Evolutionary conservation across 2,329 filamentous ascomycete species (phyloP).

Genomic region (Hypoxylon sp.): DNA sequence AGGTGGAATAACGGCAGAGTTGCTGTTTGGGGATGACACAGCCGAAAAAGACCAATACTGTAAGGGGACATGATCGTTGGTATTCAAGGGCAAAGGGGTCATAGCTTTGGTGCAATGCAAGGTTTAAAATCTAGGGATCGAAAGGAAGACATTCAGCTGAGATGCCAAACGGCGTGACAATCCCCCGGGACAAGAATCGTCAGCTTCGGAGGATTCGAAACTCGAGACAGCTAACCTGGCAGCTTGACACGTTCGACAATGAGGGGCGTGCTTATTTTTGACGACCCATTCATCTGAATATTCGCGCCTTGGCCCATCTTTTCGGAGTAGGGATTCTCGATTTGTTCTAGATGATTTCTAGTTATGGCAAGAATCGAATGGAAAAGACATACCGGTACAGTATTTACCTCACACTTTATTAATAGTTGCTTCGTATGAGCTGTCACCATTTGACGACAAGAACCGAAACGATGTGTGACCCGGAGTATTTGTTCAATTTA

Average conservation of each 20-base stretch:
- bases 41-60: constrained; percentile 32
- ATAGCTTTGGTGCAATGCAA: constrained; percentile 9
- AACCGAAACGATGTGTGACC: not conserved
- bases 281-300: not conserved
- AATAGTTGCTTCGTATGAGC: not conserved
- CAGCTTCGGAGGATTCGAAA: constrained; percentile 17
- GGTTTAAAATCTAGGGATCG: constrained; percentile 25
- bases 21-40: constrained; percentile 33
- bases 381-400: not conserved
- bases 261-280: not conserved
- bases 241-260: not conserved
- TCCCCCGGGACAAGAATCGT: not conserved
- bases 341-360: not conserved
- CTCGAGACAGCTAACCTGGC: not conserved
- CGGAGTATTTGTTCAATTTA: not conserved
- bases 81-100: constrained; percentile 21
- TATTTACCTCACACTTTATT: no score
- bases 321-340: not conserved
- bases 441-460: not conserved
- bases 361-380: not conserved
- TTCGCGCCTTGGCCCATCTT: constrained; percentile 5
- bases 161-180: constrained; percentile 3
- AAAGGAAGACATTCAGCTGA: constrained; percentile 19
- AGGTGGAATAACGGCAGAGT: constrained; percentile 28
- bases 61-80: constrained; percentile 15